Percentiles rank a stretch among this genome's conserved stretches.
phyloP scores from a whole-genome alignment of 2,329 filamentous ascomycete species.

The Kalmusia sp. region DNA sequence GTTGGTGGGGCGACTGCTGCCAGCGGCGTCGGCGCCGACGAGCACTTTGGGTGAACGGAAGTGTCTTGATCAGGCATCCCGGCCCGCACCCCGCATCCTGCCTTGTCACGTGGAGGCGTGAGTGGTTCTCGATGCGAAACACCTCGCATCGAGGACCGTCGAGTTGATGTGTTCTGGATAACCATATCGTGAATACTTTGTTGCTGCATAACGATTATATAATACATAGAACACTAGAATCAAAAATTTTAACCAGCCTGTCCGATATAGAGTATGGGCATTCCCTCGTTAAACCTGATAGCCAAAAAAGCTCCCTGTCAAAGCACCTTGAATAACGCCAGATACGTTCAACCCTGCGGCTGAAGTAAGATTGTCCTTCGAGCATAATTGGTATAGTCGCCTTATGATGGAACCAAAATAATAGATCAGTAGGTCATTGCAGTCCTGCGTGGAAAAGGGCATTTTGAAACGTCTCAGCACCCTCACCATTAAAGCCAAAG shows the following conservation, averaged over 20 bases:
- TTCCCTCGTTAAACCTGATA: neutral
- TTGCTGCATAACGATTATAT: neutral
- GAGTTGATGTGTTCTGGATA: neutral
- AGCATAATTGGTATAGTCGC: neutral
- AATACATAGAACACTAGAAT: neutral
- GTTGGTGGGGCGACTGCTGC: conserved; percentile 3
- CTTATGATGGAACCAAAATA: neutral
- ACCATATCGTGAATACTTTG: neutral
- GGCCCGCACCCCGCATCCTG: neutral
- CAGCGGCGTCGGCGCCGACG: conserved; percentile 4
- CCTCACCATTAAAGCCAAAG: conserved; percentile 51
- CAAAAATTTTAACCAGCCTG: neutral
- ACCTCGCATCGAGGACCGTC: conserved; percentile 1
- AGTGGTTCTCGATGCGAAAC: conserved; percentile 5
- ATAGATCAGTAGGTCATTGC: neutral
- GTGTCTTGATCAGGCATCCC: conserved; percentile 2
- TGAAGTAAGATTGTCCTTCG: neutral
- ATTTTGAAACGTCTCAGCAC: conserved; percentile 13
- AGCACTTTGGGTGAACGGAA: conserved; percentile 6
- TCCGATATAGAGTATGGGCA: neutral
- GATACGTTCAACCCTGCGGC: neutral
- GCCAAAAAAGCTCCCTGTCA: neutral
- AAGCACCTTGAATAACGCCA: conserved; percentile 1
- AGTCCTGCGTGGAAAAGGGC: conserved; percentile 12
- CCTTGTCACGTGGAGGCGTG: conserved; percentile 5